A percentile compares a stretch with the other conserved stretches of the same genome.
Conservation (phyloP, 2,329 filamentous ascomycete genomes). For the Colletotrichum zoysiae region DNA sequence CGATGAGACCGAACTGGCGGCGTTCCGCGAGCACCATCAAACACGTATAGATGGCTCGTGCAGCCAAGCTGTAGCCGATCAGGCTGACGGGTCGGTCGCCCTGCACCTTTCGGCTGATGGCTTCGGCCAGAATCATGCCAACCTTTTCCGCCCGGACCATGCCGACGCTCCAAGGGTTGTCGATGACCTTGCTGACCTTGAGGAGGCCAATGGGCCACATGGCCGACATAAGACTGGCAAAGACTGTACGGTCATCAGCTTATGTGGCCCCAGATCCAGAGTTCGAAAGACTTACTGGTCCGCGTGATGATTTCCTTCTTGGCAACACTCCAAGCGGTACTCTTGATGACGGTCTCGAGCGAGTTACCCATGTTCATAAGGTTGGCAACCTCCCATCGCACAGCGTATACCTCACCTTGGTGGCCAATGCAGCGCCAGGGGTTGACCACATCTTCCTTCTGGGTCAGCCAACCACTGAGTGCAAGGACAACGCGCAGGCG, state of each 20-base stretch:
- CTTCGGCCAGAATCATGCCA: constrained; percentile 80
- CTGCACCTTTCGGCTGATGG: constrained; percentile 83
- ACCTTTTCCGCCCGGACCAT: constrained; percentile 82
- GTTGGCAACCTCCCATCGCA: constrained; percentile 86
- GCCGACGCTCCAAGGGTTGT: constrained; percentile 84
- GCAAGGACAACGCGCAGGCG: constrained; percentile 86
- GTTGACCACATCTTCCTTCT: constrained; percentile 77
- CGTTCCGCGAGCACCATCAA: constrained; percentile 84
- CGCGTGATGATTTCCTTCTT: constrained; percentile 61
- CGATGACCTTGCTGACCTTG: constrained; percentile 79
- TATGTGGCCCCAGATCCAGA: not conserved
- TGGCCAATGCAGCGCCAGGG: constrained; percentile 84
- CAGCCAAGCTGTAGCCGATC: constrained; percentile 85
- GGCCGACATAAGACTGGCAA: constrained; percentile 68
- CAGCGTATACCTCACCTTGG: constrained; percentile 82
- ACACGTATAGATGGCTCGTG: constrained; percentile 86
- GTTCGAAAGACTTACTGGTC: constrained; percentile 57
- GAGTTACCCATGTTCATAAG: constrained; percentile 82
- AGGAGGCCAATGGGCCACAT: constrained; percentile 73
- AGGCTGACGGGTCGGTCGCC: constrained; percentile 85
- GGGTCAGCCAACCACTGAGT: constrained; percentile 83
- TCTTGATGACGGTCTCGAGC: constrained; percentile 82
- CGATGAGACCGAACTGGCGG: constrained; percentile 85
- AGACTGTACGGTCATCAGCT: constrained; percentile 52
- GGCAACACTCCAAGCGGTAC: constrained; percentile 82